Percentiles rank a stretch among this genome's conserved stretches.
These are phyloP conservation scores for Solanum bulbocastanum DNA, from an alignment of 257 asterid species.

Conservation along the genomic window DNA sequence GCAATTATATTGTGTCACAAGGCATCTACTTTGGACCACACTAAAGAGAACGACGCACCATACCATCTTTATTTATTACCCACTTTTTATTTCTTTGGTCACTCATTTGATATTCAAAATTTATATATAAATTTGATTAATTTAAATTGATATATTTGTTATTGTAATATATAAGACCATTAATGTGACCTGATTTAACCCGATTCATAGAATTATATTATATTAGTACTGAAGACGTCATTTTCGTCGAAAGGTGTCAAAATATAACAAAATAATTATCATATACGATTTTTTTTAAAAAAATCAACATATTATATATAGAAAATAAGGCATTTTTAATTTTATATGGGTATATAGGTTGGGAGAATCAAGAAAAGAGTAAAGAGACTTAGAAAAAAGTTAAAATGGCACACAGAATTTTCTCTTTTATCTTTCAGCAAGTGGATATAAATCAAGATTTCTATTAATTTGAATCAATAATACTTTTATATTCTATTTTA, in stretches of 20 bases:
- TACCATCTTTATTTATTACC: background rate
- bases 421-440: background rate
- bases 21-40: background rate
- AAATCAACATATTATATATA: too few relatives aligned
- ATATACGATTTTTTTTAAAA: background rate
- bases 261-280: background rate
- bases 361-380: background rate
- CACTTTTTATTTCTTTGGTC: background rate
- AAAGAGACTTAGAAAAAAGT: background rate
- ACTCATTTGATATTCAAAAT: background rate
- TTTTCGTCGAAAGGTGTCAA: background rate
- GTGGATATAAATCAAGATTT: background rate
- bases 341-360: background rate
- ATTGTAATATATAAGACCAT: background rate
- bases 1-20: background rate
- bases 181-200: background rate
- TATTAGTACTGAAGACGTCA: rapidly evolving
- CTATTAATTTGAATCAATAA: background rate
- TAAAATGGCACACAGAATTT: background rate
- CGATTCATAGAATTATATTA: background rate
- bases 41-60: background rate
- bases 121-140: background rate
- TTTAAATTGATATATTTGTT: rapidly evolving
- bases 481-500: background rate
- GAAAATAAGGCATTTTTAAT: background rate